Percentiles rank a stretch among this genome's conserved stretches.
phyloP scores from a whole-genome alignment of 805 yeast genomes.

The Vanderwaltozyma polyspora region DNA sequence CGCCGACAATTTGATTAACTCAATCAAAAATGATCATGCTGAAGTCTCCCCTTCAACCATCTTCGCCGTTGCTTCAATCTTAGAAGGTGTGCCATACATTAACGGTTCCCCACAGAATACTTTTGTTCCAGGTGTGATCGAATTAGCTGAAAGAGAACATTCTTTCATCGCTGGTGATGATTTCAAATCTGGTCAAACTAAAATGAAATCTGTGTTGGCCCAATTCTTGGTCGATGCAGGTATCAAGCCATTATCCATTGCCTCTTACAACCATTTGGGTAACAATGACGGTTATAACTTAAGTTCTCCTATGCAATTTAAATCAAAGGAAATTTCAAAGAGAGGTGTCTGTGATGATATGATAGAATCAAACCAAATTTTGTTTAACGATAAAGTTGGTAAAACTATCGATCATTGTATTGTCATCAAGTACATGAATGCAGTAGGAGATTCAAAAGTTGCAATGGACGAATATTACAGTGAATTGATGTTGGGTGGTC shows the following conservation, averaged over 20 bases:
- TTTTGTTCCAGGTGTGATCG: slow-evolving; percentile 89
- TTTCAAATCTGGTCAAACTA: slow-evolving; percentile 94
- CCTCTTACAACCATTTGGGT: slow-evolving; percentile 93
- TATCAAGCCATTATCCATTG: slow-evolving; percentile 86
- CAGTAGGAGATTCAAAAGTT: slow-evolving; percentile 92
- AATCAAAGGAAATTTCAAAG: slow-evolving; percentile 91
- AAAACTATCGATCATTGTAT: slow-evolving; percentile 82
- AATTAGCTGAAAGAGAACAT: slow-evolving; percentile 68
- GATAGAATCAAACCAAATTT: slow-evolving; percentile 72
- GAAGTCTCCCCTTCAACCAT: slow-evolving; percentile 91
- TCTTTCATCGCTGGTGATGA: slow-evolving; percentile 93
- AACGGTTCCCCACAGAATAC: slow-evolving; percentile 98
- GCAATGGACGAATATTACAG: slow-evolving; percentile 98
- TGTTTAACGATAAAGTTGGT: slow-evolving; percentile 56
- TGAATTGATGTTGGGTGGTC: slow-evolving; percentile 95
- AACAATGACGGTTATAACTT: slow-evolving; percentile 92
- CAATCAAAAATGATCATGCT: slow-evolving; percentile 67
- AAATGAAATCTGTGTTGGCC: slow-evolving; percentile 89
- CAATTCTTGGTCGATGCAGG: slow-evolving; percentile 96
- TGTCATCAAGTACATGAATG: slow-evolving; percentile 86
- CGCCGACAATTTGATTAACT: slow-evolving; percentile 59
- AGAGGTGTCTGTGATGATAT: slow-evolving; percentile 90
- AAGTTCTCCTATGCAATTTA: slow-evolving; percentile 85
- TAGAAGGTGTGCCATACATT: slow-evolving; percentile 81
- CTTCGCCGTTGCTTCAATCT: slow-evolving; percentile 85